phyloP scores from a whole-genome alignment of 257 asterid species.

The Oldenlandia corymbosa region DNA sequence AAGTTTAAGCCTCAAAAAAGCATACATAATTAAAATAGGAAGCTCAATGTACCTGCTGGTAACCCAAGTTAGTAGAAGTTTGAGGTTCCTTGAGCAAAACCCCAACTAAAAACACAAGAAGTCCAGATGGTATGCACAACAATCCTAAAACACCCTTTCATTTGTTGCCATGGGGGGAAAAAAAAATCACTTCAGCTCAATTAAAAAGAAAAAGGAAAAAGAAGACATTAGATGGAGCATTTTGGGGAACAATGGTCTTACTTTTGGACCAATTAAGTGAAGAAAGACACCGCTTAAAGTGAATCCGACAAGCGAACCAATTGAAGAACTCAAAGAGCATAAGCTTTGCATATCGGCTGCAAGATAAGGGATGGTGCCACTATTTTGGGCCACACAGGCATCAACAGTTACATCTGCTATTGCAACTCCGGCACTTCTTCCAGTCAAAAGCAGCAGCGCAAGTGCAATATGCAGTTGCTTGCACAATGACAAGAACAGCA shows the following conservation, averaged over 20 bases:
- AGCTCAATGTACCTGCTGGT: slow-evolving; percentile 50
- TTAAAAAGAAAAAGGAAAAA: no score
- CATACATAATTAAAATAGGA: slow-evolving; percentile 10
- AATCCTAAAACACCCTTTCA: slow-evolving; percentile 90
- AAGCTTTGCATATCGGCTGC: slow-evolving; percentile 73
- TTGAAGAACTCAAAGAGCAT: slow-evolving; percentile 45
- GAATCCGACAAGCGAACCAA: slow-evolving; percentile 58
- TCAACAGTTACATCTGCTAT: slow-evolving; percentile 63
- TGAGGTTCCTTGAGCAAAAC: slow-evolving; percentile 63
- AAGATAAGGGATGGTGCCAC: slow-evolving; percentile 40
- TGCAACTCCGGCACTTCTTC: slow-evolving; percentile 44
- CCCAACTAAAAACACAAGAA: slow-evolving; percentile 71
- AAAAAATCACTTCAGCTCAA: slow-evolving; percentile 4
- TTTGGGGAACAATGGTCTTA: slow-evolving; percentile 26
- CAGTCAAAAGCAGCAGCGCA: slow-evolving; percentile 41
- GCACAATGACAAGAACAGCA: slow-evolving; percentile 17
- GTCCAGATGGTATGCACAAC: slow-evolving; percentile 69
- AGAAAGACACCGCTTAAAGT: slow-evolving; percentile 59
- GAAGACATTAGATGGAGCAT: neutral
- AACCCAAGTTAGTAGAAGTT: slow-evolving; percentile 33
- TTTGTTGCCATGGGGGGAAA: neutral
- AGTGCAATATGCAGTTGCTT: slow-evolving; percentile 23
- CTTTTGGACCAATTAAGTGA: slow-evolving; percentile 63
- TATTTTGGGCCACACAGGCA: slow-evolving; percentile 61
- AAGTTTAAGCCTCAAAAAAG: slow-evolving; percentile 8